Base-by-base conservation (phyloP, 2,329 filamentous ascomycete species). In the Penicillium sclerotigenum region DNA sequence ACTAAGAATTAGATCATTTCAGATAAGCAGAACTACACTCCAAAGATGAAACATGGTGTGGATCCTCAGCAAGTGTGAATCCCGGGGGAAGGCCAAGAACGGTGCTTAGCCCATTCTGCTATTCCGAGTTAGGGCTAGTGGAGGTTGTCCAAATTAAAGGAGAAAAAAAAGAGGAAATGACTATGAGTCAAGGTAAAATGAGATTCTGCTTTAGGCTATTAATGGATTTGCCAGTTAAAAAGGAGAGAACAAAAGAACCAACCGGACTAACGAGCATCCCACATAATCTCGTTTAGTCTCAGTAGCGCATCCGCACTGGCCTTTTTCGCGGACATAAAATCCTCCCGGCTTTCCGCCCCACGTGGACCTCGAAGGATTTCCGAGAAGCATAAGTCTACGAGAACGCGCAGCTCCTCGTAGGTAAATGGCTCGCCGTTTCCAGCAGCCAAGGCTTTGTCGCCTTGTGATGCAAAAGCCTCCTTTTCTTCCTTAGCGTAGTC, bases 331-430 rank as follows among this genome's bases (percentile, higher is more conserved):
- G 73, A 71, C 70, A 79, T 73, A 31, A 74, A 75, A 42, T 77
- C 77, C 62, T 79, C 77, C 14, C 77, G 67, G 47, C 73, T 77
- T 53, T 77, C 74, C 22, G 67, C 67, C 4, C 72, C 73, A 6
- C 69, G 65, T 4, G 74, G 74, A 3, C 76, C 76, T 22, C 71
- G 70, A 49, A 79, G 65, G 24, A 72, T 70, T 45, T 77, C 76
- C 20, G 76, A 78, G 63, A 75, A 79, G 57, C 75, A 78, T 26
- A 79, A 61, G 41, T 79, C 77, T 31, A 79, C 67, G 18, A 79
- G 63, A 11, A 77, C 69, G 45, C 74, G 72, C 47, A 79, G 64
- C 59, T 79, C 77, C 29, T 79, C 77, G 46, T 79, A 79, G 3
- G 71, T 72, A 56, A 79, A 76, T 6, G 73, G 74, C 47, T 76